Base-by-base conservation (phyloP, 192 early-diverging fungal species). In the Coemansia sp. region DNA sequence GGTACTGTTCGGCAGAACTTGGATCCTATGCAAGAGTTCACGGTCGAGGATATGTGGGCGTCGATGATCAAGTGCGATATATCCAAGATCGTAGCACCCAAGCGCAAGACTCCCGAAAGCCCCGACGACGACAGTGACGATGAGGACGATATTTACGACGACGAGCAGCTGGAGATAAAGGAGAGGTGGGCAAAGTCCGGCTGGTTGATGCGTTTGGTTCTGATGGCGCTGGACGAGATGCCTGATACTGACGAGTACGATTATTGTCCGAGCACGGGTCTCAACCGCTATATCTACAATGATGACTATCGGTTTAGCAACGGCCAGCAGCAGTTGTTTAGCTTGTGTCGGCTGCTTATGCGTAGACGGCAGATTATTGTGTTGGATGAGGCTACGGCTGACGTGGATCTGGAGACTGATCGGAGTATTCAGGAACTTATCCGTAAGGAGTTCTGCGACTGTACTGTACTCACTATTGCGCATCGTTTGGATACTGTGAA, bases 1-100 rank as follows among this genome's bases (percentile, higher is more conserved):
- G 91, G 90, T 15, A 87, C 92, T 3, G 78, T 95, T 47, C 85
- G 95, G 11, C 84, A 86, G 33, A 96, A 96, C 73, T 74, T 96
- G 64, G 95, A 98, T 66, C 94, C 94, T 2, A 87, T 94, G 66
- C 75, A 79, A 27, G 84, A 92, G 67, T 87, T 89, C 55, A 70
- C 82, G 24, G 92, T 95, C 59, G 84, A 83, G n/a, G 87, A 87
- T 6, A 72, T 94, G 20, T 94, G 90, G 90, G 81, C 83, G 1
- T 89, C 87, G n/a, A 80, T 96, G 34, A 34, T 65, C 16, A 67
- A 57, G 70, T 73, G 76, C 40, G 63, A 49, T 8, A 66, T 73
- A 27, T 69, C 74, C 47, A 43, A 63, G 38, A 31, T 70, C 16
- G 47, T 68, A 18, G 44, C 63, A 12, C 47, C 62, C 33, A 42